Base-by-base conservation (phyloP, 345 rosid species). In the Psidium friedrichsthalianum region DNA sequence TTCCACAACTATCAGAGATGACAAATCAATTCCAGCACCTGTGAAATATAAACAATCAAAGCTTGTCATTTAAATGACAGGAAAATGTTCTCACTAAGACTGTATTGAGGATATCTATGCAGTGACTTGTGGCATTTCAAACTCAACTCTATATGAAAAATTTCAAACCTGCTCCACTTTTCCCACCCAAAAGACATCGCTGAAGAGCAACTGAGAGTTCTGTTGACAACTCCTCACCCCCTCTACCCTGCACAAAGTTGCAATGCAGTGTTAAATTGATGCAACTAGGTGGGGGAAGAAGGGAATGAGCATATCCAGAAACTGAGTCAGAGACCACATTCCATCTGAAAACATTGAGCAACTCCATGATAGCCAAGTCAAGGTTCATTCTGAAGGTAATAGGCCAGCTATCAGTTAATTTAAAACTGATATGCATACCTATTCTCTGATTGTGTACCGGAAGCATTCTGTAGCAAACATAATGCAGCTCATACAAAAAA, bases 1-100 rank as follows among this genome's bases (percentile, higher is more conserved):
- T 87, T 95, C 96, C 52, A 91, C 93, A 53, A 97, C 91, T 84
- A 97, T 86, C 58, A 96, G 90, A 16, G 98, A 95, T 24, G 98
- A 88, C 54, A 91, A 90, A 92, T 94, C 92, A 84, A 96, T 97
- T 84, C 98, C 95, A 87, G 98, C 94, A 18, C 98, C 98, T 97
- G 92, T 32, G 11, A 59, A 74, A 85, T 61, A 61, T 15, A 76
- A 64, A 18, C 80, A 36, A 2, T 69, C 25, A 69, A 24, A 36
- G 25, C 80, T 36, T 69, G 80, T 36, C 25, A 69, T 18, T 9
- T 18, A 36, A 53, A 15, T 53, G 55, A 53, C 6, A 15, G 55
- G 21, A 85, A 78, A 55, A 36, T 36, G 36, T 36, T 56, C 27
- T 58, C 20, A 15, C 22, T 40, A 11, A 56, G 32, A 42, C 15